Evolutionary conservation across 2,329 filamentous ascomycete species (phyloP), one percentile per base, ranked within the genome.

Genomic region (Huntiella abstrusa): DNA sequence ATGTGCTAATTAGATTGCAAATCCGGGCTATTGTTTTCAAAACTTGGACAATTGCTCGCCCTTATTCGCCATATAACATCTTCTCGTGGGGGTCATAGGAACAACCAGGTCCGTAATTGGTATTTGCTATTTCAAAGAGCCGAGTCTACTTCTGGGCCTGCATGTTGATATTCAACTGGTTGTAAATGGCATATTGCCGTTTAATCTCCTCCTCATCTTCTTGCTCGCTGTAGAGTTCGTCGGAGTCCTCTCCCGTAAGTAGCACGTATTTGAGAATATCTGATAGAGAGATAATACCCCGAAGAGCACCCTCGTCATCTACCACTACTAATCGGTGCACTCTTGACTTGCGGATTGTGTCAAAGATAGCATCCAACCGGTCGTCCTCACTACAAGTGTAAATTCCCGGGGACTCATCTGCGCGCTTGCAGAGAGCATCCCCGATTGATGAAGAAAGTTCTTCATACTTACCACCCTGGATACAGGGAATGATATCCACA

Each of bases 181-280:
- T 39, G 35, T 43, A 39, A 33, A 49, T 19, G 33, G 42, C 43
- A 22, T 36, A 40, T 33, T 49, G 48, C 33, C 48, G 43, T 13
- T 45, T 47, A 12, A 50, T 50, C 33, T 50, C 45, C 33, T 50
- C 45, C 17, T 52, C 52, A 19, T 52, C 51, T 38, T 49, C 46
- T 38, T 50, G 42, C 41, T 49, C 49, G 52, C 44, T 32, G 32
- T 47, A 49, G 22, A 77, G 70, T 15, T 49, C 44, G 33, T 49
- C 48, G 5, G 35, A 46, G 53, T 75, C 77, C 56, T 84, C 80
- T 45, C 83, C 83, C 54, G 84, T 73, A 16, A 94, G 69, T 52
- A 98, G 69, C 45, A 95, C 84, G 59, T 98, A 95, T 57, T 93
- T 86, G 54, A 98, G 73, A 53, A 98, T 95, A 63, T 98, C 91